These are phyloP conservation scores for Lasiosphaeriaceae sp. DNA, from an alignment of 495 filamentous ascomycete genomes.

Conservation along the genomic window DNA sequence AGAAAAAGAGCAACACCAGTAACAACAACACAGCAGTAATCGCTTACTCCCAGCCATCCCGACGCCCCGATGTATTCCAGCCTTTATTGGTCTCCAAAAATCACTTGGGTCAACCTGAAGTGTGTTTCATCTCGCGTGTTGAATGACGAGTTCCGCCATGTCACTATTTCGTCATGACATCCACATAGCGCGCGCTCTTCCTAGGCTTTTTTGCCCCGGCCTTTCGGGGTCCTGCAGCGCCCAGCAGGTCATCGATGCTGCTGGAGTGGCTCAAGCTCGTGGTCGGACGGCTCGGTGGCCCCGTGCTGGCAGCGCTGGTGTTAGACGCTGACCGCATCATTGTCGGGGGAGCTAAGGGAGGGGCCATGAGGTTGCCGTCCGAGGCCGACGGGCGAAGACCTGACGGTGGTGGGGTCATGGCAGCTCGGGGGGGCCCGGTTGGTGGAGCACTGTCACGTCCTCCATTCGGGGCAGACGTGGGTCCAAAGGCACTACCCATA, in stretches of 20 bases:
- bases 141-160: neutral
- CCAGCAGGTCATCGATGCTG: constrained; percentile 81
- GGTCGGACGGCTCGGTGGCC: constrained; percentile 51
- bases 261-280: constrained; percentile 74
- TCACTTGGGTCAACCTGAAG: neutral
- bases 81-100: neutral
- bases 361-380: constrained; percentile 15
- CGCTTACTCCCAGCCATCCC: neutral
- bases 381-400: constrained; percentile 20
- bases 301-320: constrained; percentile 38
- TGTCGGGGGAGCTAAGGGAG: constrained; percentile 32
- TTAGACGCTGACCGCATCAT: constrained; percentile 44
- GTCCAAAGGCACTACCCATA: constrained; percentile 3
- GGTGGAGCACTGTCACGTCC: constrained; percentile 34
- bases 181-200: constrained; percentile 81
- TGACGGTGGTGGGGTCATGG: constrained; percentile 22
- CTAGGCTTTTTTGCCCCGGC: constrained; percentile 66
- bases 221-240: constrained; percentile 64
- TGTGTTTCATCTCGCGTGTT: neutral
- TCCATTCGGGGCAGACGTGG: constrained; percentile 19
- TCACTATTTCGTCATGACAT: constrained; percentile 73
- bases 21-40: neutral
- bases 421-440: constrained; percentile 26
- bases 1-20: neutral
- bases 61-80: neutral